phyloP scores from a whole-genome alignment of 2,329 filamentous ascomycete genomes.

The Fusarium scirpi region DNA sequence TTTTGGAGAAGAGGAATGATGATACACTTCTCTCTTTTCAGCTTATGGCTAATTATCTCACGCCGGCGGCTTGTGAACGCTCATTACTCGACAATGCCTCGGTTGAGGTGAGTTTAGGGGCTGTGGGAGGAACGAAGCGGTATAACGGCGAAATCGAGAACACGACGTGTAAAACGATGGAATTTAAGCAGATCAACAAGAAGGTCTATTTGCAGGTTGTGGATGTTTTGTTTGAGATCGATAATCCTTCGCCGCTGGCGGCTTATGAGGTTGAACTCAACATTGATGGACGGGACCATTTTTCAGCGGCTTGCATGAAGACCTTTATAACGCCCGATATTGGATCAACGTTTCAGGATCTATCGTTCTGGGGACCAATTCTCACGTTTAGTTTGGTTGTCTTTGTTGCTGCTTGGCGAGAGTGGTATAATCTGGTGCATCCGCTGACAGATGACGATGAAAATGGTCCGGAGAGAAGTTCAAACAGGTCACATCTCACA shows the following conservation, averaged over 20 bases:
- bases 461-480: background rate
- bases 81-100: slow-evolving; percentile 22
- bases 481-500: slow-evolving; percentile 33
- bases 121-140: slow-evolving; percentile 31
- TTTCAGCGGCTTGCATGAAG: slow-evolving; percentile 27
- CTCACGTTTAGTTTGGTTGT: slow-evolving; percentile 27
- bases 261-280: slow-evolving; percentile 34
- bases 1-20: slow-evolving; percentile 8
- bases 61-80: slow-evolving; percentile 6
- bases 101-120: slow-evolving; percentile 22
- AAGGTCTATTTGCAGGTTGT: background rate
- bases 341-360: background rate
- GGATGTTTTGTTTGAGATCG: slow-evolving; percentile 47
- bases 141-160: slow-evolving; percentile 35
- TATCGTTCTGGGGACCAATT: slow-evolving; percentile 33
- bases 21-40: slow-evolving; percentile 15
- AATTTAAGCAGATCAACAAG: background rate
- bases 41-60: background rate
- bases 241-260: slow-evolving; percentile 28
- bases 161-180: slow-evolving; percentile 20
- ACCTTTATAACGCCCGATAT: slow-evolving; percentile 38
- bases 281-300: slow-evolving; percentile 30
- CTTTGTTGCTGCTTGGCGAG: slow-evolving; percentile 31
- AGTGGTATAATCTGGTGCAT: slow-evolving; percentile 28
- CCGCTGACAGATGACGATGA: slow-evolving; percentile 24